phyloP scores from a whole-genome alignment of 441 rosid genomes.

The Mallotus japonicus region DNA sequence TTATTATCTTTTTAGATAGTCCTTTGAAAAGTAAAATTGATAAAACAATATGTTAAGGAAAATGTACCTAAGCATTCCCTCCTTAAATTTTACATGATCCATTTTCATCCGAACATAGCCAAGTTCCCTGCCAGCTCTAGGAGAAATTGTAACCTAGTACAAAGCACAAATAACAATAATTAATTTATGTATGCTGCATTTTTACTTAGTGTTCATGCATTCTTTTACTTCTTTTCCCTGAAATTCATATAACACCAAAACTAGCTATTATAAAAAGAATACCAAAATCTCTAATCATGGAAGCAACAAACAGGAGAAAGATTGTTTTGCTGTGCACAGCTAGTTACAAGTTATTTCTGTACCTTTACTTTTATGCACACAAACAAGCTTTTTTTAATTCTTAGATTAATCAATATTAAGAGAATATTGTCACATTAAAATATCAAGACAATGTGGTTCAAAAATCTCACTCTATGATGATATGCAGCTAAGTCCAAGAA shows the following conservation, averaged over 20 bases:
- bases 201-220: not conserved
- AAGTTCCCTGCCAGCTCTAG: constrained; percentile 91
- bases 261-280: not conserved
- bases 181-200: not conserved
- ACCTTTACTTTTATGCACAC: not conserved
- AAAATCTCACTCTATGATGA: not conserved
- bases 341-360: not conserved
- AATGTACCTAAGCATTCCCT: constrained; percentile 82
- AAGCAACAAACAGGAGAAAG: constrained; percentile 2
- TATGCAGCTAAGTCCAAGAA: not conserved
- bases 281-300: not conserved
- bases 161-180: constrained; percentile 19
- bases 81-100: constrained; percentile 74
- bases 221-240: not conserved
- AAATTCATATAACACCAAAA: not conserved
- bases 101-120: constrained; percentile 88
- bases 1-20: not conserved
- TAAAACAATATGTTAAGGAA: constrained; percentile 8
- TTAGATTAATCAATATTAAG: not conserved
- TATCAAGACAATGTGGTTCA: not conserved
- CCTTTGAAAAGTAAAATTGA: constrained; percentile 10
- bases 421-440: not conserved
- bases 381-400: not conserved
- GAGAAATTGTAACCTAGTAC: constrained; percentile 78
- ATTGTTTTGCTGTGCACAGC: not conserved